These are phyloP conservation scores for Zalaria obscura DNA, from an alignment of 2,329 filamentous ascomycete species.

Conservation along the genomic window DNA sequence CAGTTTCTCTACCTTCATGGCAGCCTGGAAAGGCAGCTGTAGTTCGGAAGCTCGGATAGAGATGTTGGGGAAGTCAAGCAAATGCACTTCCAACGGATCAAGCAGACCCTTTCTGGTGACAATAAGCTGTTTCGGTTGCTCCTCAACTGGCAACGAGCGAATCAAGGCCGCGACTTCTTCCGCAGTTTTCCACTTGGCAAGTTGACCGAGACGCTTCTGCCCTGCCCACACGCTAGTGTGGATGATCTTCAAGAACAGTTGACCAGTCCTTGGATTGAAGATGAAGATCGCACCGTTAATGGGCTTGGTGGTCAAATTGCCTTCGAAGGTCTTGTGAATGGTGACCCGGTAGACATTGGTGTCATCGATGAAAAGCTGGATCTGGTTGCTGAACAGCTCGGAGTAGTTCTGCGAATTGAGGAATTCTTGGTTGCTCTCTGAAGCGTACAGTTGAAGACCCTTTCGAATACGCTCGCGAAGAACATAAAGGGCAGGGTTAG, in stretches of 20 bases:
- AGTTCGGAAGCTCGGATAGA: constrained; percentile 95
- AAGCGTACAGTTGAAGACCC: constrained; percentile 93
- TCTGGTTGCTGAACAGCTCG: constrained; percentile 97
- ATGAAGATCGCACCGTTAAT: constrained; percentile 99
- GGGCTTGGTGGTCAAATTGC: constrained; percentile 95
- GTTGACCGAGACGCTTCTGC: constrained; percentile 94
- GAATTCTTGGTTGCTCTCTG: constrained; percentile 98
- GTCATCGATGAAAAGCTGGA: constrained; percentile 96
- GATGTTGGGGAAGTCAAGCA: constrained; percentile 98
- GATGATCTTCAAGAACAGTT: constrained; percentile 97
- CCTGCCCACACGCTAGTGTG: constrained; percentile 99
- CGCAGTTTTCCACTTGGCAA: constrained; percentile 99
- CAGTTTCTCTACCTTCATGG: constrained; percentile 99
- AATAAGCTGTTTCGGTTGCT: constrained; percentile 97
- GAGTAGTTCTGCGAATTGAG: constrained; percentile 99
- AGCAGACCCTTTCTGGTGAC: constrained; percentile 94
- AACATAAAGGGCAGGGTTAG: constrained; percentile 91
- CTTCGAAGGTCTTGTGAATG: constrained; percentile 98
- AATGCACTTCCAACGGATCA: constrained; percentile 90
- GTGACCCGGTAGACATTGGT: constrained; percentile 99
- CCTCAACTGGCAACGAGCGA: constrained; percentile 86
- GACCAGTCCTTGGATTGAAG: constrained; percentile 96
- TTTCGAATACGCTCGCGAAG: constrained; percentile 95
- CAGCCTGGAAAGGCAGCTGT: constrained; percentile 95
- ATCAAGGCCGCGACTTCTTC: constrained; percentile 98